These are phyloP conservation scores for Triticum aestivum DNA, from an alignment of 176 grass and related monocot species.

Conservation along the genomic window DNA sequence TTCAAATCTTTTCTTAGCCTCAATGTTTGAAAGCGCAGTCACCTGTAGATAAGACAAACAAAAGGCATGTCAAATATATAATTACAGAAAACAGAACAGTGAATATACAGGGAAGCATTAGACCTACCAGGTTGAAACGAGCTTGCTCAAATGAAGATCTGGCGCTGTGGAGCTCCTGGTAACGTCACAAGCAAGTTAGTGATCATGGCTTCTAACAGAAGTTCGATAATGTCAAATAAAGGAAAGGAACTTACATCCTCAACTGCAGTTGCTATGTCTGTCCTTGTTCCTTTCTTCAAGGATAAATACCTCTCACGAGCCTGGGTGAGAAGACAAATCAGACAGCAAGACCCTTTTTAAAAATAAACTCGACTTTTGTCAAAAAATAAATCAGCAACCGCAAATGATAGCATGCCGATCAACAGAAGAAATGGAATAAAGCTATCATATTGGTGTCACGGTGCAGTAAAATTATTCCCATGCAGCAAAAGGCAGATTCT, in stretches of 20 bases:
- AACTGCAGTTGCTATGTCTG: constrained; percentile 72
- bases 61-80: constrained; percentile 15
- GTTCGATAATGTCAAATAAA: constrained; percentile 19
- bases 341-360: background rate
- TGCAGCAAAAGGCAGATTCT: background rate
- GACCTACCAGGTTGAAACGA: constrained; percentile 84
- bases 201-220: background rate
- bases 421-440: constrained; percentile 20
- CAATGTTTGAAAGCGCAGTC: constrained; percentile 94
- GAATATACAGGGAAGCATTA: constrained; percentile 2
- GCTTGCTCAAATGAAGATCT: constrained; percentile 99
- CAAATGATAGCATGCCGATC: background rate
- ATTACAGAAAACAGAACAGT: constrained; percentile 1
- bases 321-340: constrained; percentile 43
- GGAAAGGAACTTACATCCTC: constrained; percentile 73
- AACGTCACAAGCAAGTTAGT: constrained; percentile 33
- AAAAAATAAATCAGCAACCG: background rate
- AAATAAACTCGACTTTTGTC: constrained; percentile 8
- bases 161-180: constrained; percentile 85
- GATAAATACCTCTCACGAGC: constrained; percentile 89
- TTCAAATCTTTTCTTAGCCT: constrained; percentile 99
- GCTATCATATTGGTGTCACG: background rate
- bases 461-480: background rate
- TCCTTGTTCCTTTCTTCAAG: constrained; percentile 92
- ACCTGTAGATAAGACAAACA: constrained; percentile 51